Conservation (phyloP, 2,329 filamentous ascomycete species). For the Lasiodiplodia sp. region DNA sequence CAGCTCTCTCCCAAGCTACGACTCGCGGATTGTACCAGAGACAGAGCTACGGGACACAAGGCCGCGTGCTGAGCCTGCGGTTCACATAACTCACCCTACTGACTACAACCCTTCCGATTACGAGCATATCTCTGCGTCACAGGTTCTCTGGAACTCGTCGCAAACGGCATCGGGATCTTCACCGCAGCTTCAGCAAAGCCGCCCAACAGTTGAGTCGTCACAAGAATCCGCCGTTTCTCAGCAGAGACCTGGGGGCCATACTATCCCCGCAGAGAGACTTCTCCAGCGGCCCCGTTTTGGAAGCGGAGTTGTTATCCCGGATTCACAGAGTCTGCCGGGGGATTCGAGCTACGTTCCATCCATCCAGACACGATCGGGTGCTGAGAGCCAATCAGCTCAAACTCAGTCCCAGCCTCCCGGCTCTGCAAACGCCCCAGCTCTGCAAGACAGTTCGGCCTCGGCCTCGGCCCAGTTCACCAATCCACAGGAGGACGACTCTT, state of each 20-base stretch:
- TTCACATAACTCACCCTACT: constrained; percentile 31
- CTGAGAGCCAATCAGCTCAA: background rate
- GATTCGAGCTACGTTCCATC: constrained; percentile 36
- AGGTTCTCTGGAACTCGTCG: constrained; percentile 20
- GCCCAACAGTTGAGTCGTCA: background rate
- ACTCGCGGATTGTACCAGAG: background rate
- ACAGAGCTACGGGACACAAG: background rate
- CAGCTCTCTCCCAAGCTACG: background rate
- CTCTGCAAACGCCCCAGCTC: background rate
- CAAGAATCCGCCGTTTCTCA: constrained; percentile 19
- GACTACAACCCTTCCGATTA: constrained; percentile 37
- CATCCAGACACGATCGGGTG: constrained; percentile 34
- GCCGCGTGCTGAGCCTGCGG: background rate
- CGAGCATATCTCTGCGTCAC: constrained; percentile 36
- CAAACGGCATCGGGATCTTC: constrained; percentile 8
- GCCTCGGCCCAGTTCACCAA: constrained; percentile 18
- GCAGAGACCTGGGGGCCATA: background rate
- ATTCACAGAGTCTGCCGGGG: constrained; percentile 38
- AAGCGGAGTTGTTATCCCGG: constrained; percentile 37
- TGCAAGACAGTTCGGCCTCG: constrained; percentile 1
- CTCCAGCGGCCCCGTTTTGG: constrained; percentile 27
- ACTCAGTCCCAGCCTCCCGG: background rate
- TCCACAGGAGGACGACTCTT: constrained; percentile 21
- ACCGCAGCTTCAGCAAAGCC: background rate
- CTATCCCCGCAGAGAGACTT: constrained; percentile 18